Percentiles rank a stretch among this genome's conserved stretches.
phyloP scores from a whole-genome alignment of 441 rosid species.

The Capsella rubella region DNA sequence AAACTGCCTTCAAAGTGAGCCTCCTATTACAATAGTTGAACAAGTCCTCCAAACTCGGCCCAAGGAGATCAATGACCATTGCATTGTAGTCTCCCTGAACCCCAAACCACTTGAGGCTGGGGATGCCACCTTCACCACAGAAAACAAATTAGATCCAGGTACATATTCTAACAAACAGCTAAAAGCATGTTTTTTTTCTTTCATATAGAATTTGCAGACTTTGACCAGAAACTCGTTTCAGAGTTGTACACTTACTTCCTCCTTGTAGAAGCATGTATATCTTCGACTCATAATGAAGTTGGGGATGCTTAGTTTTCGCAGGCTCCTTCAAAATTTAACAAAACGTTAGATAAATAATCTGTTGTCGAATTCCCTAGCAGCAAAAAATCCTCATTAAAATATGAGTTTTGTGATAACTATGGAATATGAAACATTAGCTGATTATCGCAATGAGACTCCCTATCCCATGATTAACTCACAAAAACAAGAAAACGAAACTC shows the following conservation, averaged over 20 bases:
- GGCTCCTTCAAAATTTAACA: constrained; percentile 68
- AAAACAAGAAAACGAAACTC: not conserved
- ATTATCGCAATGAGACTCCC: not conserved
- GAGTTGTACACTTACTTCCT: constrained; percentile 72
- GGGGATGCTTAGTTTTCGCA: constrained; percentile 97
- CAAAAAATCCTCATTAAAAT: not conserved
- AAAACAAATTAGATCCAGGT: not conserved
- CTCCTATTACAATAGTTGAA: constrained; percentile 94
- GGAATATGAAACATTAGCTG: not conserved
- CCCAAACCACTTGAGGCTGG: constrained; percentile 98
- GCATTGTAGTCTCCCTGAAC: constrained; percentile 88
- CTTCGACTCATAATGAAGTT: constrained; percentile 98
- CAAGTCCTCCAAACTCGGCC: constrained; percentile 98
- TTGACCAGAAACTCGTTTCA: not conserved
- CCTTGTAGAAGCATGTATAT: constrained; percentile 98
- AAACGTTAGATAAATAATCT: constrained; percentile 10
- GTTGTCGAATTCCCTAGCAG: not conserved
- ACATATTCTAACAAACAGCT: constrained; percentile 15
- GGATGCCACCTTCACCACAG: constrained; percentile 82
- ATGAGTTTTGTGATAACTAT: not conserved
- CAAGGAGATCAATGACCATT: constrained; percentile 98
- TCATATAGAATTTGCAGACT: not conserved
- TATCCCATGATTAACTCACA: not conserved
- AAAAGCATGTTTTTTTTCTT: constrained; percentile 12
- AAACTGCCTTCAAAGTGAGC: constrained; percentile 85